Conservation (phyloP, 1,139 yeast species). For the Suhomyces taliae region DNA sequence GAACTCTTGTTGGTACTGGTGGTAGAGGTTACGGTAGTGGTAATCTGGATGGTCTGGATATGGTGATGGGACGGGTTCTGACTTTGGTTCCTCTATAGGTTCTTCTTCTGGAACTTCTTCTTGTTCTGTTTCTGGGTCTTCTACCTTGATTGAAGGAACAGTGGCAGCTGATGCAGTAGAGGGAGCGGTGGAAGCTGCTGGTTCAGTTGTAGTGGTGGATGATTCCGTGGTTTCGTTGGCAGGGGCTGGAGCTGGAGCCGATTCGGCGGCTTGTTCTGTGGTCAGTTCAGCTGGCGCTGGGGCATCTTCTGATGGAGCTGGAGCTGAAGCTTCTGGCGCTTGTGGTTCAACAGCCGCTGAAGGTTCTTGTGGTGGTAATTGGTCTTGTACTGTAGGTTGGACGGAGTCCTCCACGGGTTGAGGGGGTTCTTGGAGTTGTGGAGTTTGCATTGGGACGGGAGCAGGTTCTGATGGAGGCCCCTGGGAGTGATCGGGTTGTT, state of each 20-base stretch:
- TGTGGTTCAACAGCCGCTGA: no score
- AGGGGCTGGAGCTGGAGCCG: neutral
- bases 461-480: neutral
- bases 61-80: conserved; percentile 1
- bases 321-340: no score
- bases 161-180: neutral
- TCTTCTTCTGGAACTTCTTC: neutral
- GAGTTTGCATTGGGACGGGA: neutral
- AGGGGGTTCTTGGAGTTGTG: neutral
- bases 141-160: neutral
- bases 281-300: neutral
- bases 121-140: neutral
- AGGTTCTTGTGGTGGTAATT: no score
- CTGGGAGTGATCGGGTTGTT: no score
- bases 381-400: no score
- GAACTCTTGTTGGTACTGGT: conserved; percentile 29
- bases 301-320: neutral
- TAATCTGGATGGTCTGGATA: conserved; percentile 8
- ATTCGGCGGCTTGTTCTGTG: neutral
- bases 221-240: neutral
- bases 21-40: conserved; percentile 27
- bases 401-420: no score
- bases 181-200: neutral
- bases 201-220: neutral
- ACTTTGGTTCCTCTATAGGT: neutral